phyloP scores from a whole-genome alignment of 805 yeast genomes.

The Danielozyma ontarioensis region DNA sequence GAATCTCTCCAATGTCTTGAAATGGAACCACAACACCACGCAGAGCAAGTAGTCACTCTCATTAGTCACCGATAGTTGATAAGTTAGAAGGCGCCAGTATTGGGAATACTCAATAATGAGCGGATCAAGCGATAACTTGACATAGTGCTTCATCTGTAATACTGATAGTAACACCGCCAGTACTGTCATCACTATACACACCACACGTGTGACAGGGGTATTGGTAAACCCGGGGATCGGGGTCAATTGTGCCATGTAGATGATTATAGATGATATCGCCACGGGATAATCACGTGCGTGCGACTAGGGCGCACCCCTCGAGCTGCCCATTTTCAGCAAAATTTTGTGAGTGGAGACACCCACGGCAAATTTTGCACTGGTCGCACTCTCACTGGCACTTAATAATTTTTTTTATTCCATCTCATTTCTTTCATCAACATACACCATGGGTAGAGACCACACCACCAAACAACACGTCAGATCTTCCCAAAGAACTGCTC shows the following conservation, averaged over 20 bases:
- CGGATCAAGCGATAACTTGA: conserved; percentile 45
- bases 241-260: conserved; percentile 31
- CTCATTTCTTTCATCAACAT: conserved; percentile 10
- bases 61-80: conserved; percentile 51
- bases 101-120: conserved; percentile 50
- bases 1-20: conserved; percentile 52
- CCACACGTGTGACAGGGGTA: conserved; percentile 38
- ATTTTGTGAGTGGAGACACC: too few relatives aligned
- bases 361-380: not conserved
- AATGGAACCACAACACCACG: conserved; percentile 43
- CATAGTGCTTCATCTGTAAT: conserved; percentile 39
- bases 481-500: conserved; percentile 96
- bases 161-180: conserved; percentile 40
- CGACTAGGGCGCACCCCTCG: not conserved
- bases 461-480: conserved; percentile 93
- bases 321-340: too few relatives aligned
- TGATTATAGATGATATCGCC: not conserved
- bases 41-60: conserved; percentile 52
- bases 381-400: not conserved
- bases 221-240: conserved; percentile 39
- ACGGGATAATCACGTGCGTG: not conserved
- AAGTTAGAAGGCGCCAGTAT: conserved; percentile 48
- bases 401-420: not conserved
- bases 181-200: conserved; percentile 30
- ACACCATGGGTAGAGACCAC: conserved; percentile 93